phyloP scores from a whole-genome alignment of 2,329 filamentous ascomycete genomes.

The Berkeleyomyces rouxiae region DNA sequence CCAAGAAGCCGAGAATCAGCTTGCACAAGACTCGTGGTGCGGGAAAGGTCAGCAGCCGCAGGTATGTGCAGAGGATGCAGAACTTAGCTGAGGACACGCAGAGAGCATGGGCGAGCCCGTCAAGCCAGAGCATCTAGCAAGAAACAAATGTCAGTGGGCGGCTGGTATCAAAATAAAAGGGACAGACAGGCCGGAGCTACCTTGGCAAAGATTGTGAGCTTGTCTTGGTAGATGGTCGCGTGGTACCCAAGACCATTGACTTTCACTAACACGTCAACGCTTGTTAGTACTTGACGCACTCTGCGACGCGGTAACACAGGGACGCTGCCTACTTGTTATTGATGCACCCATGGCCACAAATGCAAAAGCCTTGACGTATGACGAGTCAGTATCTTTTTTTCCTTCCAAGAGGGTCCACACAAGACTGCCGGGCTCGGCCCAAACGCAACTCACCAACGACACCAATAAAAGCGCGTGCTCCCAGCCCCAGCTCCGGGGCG shows the following conservation, averaged over 20 bases:
- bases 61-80: slow-evolving; percentile 17
- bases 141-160: too few relatives aligned
- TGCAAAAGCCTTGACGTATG: slow-evolving; percentile 7
- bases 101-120: slow-evolving; percentile 14
- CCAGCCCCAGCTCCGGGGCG: slow-evolving; percentile 21
- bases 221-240: neutral
- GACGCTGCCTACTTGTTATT: slow-evolving; percentile 10
- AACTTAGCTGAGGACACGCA: slow-evolving; percentile 16
- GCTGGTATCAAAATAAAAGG: neutral
- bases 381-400: neutral
- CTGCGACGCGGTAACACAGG: neutral
- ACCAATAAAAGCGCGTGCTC: slow-evolving; percentile 23
- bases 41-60: slow-evolving; percentile 17
- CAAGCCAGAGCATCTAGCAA: slow-evolving; percentile 8
- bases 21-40: slow-evolving; percentile 14
- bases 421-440: neutral
- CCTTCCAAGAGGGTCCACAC: neutral
- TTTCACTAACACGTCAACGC: slow-evolving; percentile 1
- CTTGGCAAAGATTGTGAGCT: slow-evolving; percentile 10
- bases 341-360: slow-evolving; percentile 10
- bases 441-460: slow-evolving; percentile 17
- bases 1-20: slow-evolving; percentile 14
- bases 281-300: neutral
- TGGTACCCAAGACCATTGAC: slow-evolving; percentile 8
- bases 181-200: neutral